A percentile compares a stretch with the other conserved stretches of the same genome.
Evolutionary conservation across 257 asterid species (phyloP).

Genomic region (Lithospermum erythrorhizon): DNA sequence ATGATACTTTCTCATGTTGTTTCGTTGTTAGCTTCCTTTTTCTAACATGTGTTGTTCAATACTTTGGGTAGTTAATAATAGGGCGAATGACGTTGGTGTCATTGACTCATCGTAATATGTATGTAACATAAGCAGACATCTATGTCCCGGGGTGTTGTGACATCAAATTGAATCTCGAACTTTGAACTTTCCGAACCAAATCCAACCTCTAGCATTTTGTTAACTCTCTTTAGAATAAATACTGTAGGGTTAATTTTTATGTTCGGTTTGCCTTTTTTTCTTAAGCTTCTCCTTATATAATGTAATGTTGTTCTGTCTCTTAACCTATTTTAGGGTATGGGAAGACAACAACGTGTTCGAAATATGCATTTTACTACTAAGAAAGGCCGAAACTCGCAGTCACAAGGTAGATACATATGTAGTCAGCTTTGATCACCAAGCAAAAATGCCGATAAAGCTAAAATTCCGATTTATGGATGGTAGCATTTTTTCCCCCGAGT

Average conservation of each 20-base stretch:
- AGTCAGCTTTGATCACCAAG: slow-evolving; percentile 98
- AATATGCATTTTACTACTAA: slow-evolving; percentile 79
- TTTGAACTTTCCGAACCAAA: too few relatives aligned
- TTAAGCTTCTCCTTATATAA: neutral
- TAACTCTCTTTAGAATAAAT: neutral
- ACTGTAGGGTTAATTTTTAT: neutral
- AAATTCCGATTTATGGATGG: slow-evolving; percentile 95
- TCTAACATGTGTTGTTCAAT: neutral
- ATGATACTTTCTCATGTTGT: neutral
- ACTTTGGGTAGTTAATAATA: too few relatives aligned
- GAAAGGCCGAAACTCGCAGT: slow-evolving; percentile 89
- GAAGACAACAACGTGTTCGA: slow-evolving; percentile 85
- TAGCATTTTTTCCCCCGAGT: slow-evolving; percentile 3
- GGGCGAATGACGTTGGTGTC: too few relatives aligned
- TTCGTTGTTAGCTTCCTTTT: neutral
- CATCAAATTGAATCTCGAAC: too few relatives aligned
- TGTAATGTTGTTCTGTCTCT: slow-evolving; percentile 1
- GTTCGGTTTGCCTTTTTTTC: neutral
- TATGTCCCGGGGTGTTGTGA: too few relatives aligned
- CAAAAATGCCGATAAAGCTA: slow-evolving; percentile 95
- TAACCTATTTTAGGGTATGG: slow-evolving; percentile 48
- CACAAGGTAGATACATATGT: slow-evolving; percentile 78
- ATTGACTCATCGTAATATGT: too few relatives aligned
- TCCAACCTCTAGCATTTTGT: too few relatives aligned
- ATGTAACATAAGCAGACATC: too few relatives aligned